Conservation (phyloP, 768 basidiomycete species). For the Podaxis pistillaris region DNA sequence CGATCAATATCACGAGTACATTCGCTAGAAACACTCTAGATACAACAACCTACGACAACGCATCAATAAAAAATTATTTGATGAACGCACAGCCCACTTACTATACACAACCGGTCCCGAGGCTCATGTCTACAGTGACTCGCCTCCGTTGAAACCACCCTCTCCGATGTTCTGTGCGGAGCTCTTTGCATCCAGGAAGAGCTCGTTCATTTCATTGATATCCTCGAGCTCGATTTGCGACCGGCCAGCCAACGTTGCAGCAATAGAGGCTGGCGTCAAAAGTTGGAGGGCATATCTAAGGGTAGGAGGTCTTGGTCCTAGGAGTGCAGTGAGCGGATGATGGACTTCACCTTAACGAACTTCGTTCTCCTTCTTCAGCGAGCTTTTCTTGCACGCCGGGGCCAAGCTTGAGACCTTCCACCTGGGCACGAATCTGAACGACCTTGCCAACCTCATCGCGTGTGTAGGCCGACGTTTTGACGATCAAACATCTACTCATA, state of each 20-base stretch:
- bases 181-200: slow-evolving; percentile 94
- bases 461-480: slow-evolving; percentile 84
- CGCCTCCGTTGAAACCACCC: slow-evolving; percentile 24
- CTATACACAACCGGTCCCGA: not conserved
- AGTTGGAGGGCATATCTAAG: slow-evolving; percentile 87
- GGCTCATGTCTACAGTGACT: not conserved
- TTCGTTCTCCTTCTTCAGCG: slow-evolving; percentile 78
- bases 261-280: slow-evolving; percentile 86
- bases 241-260: slow-evolving; percentile 75
- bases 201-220: slow-evolving; percentile 87
- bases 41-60: slow-evolving; percentile 10
- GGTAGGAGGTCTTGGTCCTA: not conserved
- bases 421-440: slow-evolving; percentile 78
- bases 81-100: slow-evolving; percentile 7
- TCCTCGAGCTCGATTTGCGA: slow-evolving; percentile 84
- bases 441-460: slow-evolving; percentile 85
- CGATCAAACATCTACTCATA: slow-evolving; percentile 78
- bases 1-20: not conserved
- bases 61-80: slow-evolving; percentile 10
- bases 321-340: not conserved
- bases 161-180: slow-evolving; percentile 55
- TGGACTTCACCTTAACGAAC: slow-evolving; percentile 66
- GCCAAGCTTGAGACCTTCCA: slow-evolving; percentile 81
- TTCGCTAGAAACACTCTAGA: not conserved
- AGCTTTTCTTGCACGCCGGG: slow-evolving; percentile 76